Conservation (phyloP, 2,329 filamentous ascomycete genomes). For the Myotisia sp. region DNA sequence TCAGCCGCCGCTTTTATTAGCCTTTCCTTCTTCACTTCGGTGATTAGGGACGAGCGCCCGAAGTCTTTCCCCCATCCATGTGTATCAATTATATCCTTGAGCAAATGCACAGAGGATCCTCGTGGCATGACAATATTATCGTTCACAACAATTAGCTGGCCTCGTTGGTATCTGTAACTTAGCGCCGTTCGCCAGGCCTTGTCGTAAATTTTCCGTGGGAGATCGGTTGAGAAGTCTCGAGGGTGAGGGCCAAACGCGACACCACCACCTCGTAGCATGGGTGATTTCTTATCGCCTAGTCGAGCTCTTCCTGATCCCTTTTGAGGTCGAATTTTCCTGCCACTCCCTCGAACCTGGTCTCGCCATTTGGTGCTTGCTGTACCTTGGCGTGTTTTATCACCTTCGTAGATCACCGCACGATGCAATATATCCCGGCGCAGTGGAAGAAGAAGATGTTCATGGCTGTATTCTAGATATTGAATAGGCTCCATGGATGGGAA, state of each 20-base stretch:
- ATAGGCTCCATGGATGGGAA: conserved; percentile 83
- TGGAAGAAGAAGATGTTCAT: conserved; percentile 72
- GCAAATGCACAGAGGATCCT: conserved; percentile 39
- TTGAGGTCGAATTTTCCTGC: conserved; percentile 67
- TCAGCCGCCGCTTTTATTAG: conserved; percentile 54
- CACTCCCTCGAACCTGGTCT: conserved; percentile 68
- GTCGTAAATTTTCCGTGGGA: conserved; percentile 86
- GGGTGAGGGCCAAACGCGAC: conserved; percentile 83
- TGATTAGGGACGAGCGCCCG: conserved; percentile 65
- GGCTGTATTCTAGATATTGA: conserved; percentile 60
- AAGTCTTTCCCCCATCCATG: conserved; percentile 55
- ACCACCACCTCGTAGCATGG: conserved; percentile 70
- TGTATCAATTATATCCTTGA: conserved; percentile 52
- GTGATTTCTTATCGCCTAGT: conserved; percentile 65
- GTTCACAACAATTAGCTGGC: conserved; percentile 75
- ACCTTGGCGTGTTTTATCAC: conserved; percentile 72
- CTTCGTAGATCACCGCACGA: conserved; percentile 82
- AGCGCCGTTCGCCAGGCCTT: conserved; percentile 88
- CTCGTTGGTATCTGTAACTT: conserved; percentile 75
- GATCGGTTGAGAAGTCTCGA: conserved; percentile 70
- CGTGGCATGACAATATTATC: conserved; percentile 56
- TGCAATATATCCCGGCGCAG: conserved; percentile 85
- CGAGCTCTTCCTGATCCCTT: conserved; percentile 76
- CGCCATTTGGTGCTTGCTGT: conserved; percentile 73
- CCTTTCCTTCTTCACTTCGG: conserved; percentile 44